phyloP scores from a whole-genome alignment of 2,329 filamentous ascomycete genomes.

The Fusarium graminum region DNA sequence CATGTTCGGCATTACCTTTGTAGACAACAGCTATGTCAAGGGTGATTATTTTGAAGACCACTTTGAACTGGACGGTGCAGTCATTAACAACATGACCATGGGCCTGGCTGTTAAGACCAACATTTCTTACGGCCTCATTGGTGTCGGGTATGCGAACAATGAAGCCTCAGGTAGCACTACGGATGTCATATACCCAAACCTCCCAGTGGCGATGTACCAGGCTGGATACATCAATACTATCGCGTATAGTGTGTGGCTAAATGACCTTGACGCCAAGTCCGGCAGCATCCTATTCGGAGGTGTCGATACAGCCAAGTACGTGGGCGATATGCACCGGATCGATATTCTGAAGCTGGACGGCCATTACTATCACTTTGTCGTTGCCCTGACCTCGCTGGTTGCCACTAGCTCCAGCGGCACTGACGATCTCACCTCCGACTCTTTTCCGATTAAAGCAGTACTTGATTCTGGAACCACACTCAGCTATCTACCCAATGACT shows the following conservation, averaged over 20 bases:
- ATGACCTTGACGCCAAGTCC: slow-evolving; percentile 69
- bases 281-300: slow-evolving; percentile 84
- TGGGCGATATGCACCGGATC: slow-evolving; percentile 71
- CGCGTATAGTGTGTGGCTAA: slow-evolving; percentile 79
- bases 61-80: slow-evolving; percentile 66
- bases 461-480: slow-evolving; percentile 83
- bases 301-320: slow-evolving; percentile 81
- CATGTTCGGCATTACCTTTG: slow-evolving; percentile 71
- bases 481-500: slow-evolving; percentile 74
- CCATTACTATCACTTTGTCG: slow-evolving; percentile 61
- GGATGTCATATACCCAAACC: slow-evolving; percentile 63
- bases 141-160: slow-evolving; percentile 70
- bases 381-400: slow-evolving; percentile 62
- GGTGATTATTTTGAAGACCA: slow-evolving; percentile 72
- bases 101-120: slow-evolving; percentile 68
- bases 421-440: slow-evolving; percentile 59
- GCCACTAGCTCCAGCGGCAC: slow-evolving; percentile 64
- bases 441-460: slow-evolving; percentile 69
- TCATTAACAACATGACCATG: slow-evolving; percentile 68
- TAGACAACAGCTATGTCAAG: slow-evolving; percentile 68
- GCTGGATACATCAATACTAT: slow-evolving; percentile 73
- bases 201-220: slow-evolving; percentile 74
- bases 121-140: slow-evolving; percentile 69
- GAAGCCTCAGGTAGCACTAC: slow-evolving; percentile 58
- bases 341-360: slow-evolving; percentile 63